These are phyloP conservation scores for Candida pseudoglaebosa DNA, from an alignment of 805 yeast genomes.

Conservation along the genomic window DNA sequence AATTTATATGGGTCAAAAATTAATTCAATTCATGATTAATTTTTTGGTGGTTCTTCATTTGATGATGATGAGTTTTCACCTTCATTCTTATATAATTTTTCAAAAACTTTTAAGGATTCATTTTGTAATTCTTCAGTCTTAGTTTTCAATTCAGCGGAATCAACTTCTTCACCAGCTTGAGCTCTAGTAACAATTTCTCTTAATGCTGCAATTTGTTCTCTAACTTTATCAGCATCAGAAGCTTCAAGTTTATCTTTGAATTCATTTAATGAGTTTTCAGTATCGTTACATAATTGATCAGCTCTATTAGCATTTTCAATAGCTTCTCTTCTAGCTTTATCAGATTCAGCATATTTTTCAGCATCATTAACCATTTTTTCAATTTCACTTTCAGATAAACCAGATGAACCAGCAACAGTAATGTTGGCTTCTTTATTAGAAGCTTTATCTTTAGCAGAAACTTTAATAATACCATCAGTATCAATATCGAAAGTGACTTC, in stretches of 20 bases:
- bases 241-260: conserved; percentile 44
- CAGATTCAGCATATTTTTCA: conserved; percentile 82
- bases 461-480: conserved; percentile 97
- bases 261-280: conserved; percentile 46
- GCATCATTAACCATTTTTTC: conserved; percentile 90
- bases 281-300: conserved; percentile 63
- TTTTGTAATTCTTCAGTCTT: conserved; percentile 74
- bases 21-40: conserved; percentile 14
- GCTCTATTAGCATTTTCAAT: conserved; percentile 85
- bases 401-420: conserved; percentile 95
- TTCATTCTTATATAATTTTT: conserved; percentile 48
- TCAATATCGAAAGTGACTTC: conserved; percentile 95
- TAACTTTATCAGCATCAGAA: conserved; percentile 44
- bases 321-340: conserved; percentile 79
- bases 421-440: conserved; percentile 91
- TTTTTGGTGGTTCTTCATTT: conserved; percentile 26
- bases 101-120: conserved; percentile 72
- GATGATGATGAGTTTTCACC: conserved; percentile 14
- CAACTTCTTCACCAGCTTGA: conserved; percentile 59
- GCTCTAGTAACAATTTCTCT: conserved; percentile 67
- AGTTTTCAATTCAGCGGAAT: conserved; percentile 60
- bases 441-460: conserved; percentile 89
- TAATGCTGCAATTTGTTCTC: conserved; percentile 50
- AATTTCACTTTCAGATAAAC: conserved; percentile 84
- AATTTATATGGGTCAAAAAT: background rate